Evolutionary conservation across 495 filamentous ascomycete species (phyloP).

Genomic region (Parmelia sp.): DNA sequence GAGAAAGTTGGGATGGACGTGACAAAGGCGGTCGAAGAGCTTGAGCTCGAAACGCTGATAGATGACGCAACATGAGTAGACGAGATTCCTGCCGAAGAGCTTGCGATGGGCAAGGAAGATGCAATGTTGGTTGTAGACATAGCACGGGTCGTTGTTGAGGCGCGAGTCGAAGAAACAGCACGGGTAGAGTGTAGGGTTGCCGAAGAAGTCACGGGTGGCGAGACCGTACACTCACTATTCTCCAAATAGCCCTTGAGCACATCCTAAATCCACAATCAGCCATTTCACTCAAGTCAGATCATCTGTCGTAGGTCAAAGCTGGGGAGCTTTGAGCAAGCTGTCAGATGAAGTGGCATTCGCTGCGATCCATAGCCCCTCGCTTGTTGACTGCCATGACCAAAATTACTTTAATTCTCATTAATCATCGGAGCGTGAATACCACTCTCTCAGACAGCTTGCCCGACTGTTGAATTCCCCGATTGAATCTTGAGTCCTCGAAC

Average conservation of each 20-base stretch:
- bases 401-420: too few species aligned
- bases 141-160: neutral
- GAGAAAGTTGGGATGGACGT: neutral
- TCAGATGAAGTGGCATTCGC: neutral
- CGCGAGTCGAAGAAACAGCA: neutral
- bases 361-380: neutral
- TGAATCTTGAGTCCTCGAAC: too few species aligned
- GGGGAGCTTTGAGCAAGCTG: neutral
- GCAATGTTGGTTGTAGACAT: neutral
- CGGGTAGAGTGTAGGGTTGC: neutral
- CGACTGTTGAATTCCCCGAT: too few species aligned
- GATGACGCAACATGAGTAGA: neutral
- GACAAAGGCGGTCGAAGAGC: neutral
- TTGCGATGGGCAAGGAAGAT: neutral
- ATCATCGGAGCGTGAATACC: too few species aligned
- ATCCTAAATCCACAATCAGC: neutral
- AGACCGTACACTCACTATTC: neutral
- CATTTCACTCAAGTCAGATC: neutral
- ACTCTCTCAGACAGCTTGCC: too few species aligned
- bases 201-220: neutral
- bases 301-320: neutral
- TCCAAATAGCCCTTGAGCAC: slow-evolving; percentile 1
- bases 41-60: neutral
- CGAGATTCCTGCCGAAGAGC: neutral
- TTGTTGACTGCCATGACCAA: neutral